These are phyloP conservation scores for Podospora didyma DNA, from an alignment of 495 filamentous ascomycete species.

Conservation along the genomic window DNA sequence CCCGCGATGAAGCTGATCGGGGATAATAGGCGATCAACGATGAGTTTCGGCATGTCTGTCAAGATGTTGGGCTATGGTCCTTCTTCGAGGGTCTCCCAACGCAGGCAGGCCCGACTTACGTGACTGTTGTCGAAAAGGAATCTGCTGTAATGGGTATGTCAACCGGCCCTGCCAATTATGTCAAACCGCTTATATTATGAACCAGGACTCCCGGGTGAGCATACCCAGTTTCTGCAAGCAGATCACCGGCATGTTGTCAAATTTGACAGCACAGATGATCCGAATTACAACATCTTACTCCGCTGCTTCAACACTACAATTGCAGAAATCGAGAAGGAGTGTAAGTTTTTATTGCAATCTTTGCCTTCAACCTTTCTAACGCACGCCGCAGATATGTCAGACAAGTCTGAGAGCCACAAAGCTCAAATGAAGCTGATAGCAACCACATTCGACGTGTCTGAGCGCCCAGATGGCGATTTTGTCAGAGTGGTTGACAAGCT, in stretches of 20 bases:
- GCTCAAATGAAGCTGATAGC: slow-evolving; percentile 17
- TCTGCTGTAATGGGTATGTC: slow-evolving; percentile 31
- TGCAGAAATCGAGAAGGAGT: slow-evolving; percentile 15
- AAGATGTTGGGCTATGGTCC: slow-evolving; percentile 33
- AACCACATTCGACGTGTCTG: slow-evolving; percentile 13
- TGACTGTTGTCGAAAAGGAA: slow-evolving; percentile 41
- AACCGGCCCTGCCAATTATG: neutral
- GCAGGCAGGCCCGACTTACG: slow-evolving; percentile 22
- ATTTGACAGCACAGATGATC: slow-evolving; percentile 14
- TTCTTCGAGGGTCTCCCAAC: slow-evolving; percentile 45
- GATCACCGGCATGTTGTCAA: slow-evolving; percentile 36
- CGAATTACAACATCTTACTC: slow-evolving; percentile 22
- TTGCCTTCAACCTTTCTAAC: neutral
- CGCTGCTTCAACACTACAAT: slow-evolving; percentile 17
- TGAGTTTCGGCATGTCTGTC: slow-evolving; percentile 37
- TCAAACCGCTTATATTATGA: neutral
- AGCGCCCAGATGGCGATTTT: slow-evolving; percentile 15
- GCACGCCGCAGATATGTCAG: slow-evolving; percentile 1
- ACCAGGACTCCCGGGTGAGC: slow-evolving; percentile 37
- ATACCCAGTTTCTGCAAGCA: slow-evolving; percentile 34
- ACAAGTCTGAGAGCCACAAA: slow-evolving; percentile 12
- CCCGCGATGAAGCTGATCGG: no score
- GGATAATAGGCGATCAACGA: slow-evolving; percentile 42
- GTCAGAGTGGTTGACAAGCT: slow-evolving; percentile 14
- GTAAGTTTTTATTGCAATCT: slow-evolving; percentile 5